Evolutionary conservation across 805 yeast genomes (phyloP).

Genomic region (Monosporozyma aerobia): DNA sequence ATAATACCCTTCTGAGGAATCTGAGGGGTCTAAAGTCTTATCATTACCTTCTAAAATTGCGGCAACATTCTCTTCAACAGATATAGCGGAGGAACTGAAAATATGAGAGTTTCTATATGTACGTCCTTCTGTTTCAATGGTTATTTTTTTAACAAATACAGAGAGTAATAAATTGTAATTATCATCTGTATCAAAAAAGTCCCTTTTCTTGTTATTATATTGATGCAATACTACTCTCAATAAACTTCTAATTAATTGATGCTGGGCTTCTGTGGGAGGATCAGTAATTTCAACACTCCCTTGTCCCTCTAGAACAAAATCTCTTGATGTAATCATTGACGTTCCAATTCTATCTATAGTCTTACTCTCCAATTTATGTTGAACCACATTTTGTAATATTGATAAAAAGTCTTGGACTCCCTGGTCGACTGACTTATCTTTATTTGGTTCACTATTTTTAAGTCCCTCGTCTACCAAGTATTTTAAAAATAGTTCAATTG

Average conservation of each 20-base stretch:
- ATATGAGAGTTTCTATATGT: background rate
- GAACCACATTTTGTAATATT: background rate
- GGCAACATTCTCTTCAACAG: background rate
- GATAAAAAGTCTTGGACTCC: background rate
- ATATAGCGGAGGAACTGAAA: background rate
- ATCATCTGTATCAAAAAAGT: slow-evolving; percentile 14
- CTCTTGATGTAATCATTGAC: background rate
- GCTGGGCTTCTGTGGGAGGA: slow-evolving; percentile 22
- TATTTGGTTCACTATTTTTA: background rate
- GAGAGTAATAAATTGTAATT: slow-evolving; percentile 21
- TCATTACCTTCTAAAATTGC: background rate
- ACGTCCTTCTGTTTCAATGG: background rate
- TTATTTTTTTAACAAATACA: slow-evolving; percentile 18
- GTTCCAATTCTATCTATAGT: too few relatives aligned
- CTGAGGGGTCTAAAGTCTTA: background rate
- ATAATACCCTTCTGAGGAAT: background rate
- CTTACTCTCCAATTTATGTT: slow-evolving; percentile 3
- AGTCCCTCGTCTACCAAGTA: background rate
- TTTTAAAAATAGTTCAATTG: background rate
- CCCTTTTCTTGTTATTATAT: background rate
- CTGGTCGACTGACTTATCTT: background rate
- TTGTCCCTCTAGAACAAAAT: slow-evolving; percentile 18
- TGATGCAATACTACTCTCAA: slow-evolving; percentile 21
- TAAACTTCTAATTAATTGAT: slow-evolving; percentile 17
- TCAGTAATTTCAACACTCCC: slow-evolving; percentile 19